phyloP scores from a whole-genome alignment of 257 asterid species.

The Dorcoceras hygrometricum region DNA sequence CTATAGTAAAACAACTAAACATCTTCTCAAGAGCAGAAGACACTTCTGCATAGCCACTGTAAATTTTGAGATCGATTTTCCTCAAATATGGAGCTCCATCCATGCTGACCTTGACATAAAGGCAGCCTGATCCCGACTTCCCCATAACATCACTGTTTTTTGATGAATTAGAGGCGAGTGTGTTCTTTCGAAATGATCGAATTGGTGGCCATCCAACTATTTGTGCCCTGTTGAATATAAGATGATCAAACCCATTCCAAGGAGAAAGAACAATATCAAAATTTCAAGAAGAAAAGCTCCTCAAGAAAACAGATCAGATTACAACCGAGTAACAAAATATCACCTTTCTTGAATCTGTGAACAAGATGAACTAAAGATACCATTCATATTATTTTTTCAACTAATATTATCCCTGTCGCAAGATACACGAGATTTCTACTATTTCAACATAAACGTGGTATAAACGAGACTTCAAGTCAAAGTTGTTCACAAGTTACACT shows the following conservation, averaged over 20 bases:
- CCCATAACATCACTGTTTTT: constrained; percentile 37
- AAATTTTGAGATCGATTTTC: constrained; percentile 72
- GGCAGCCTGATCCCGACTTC: constrained; percentile 44
- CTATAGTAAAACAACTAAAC: constrained; percentile 83
- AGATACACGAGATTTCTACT: background rate
- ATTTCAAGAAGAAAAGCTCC: too few relatives aligned
- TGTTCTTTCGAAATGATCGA: constrained; percentile 73
- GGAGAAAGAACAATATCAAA: background rate
- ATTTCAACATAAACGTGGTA: background rate
- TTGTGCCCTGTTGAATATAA: constrained; percentile 53
- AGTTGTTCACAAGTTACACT: background rate
- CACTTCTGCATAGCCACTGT: constrained; percentile 50
- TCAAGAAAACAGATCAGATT: background rate
- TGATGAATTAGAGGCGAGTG: constrained; percentile 42
- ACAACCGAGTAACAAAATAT: too few relatives aligned
- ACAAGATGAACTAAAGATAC: background rate
- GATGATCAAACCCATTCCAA: constrained; percentile 8
- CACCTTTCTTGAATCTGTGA: background rate
- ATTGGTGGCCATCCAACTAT: constrained; percentile 95
- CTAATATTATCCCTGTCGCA: background rate
- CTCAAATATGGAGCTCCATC: constrained; percentile 91
- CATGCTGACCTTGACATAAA: constrained; percentile 82
- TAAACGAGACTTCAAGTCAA: background rate
- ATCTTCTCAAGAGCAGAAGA: constrained; percentile 78
- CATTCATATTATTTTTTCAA: background rate